A percentile compares a stretch with the other conserved stretches of the same genome.
Conservation (phyloP, 306 rosid species). For the Inga leiocalycina region DNA sequence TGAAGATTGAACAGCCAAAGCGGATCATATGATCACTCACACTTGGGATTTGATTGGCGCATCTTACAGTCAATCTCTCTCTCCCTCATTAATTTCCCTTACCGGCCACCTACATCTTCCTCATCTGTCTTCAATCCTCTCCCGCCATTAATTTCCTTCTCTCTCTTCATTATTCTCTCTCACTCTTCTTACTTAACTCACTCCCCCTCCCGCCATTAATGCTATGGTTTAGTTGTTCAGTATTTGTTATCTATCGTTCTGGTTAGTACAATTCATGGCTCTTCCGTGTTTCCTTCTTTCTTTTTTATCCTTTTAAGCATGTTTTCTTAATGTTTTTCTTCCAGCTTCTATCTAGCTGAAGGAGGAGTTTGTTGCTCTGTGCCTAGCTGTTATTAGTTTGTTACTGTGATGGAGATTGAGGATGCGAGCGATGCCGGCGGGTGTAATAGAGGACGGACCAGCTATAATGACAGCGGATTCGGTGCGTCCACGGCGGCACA, state of each 20-base stretch:
- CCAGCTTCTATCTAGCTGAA: not conserved
- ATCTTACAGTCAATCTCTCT: constrained; percentile 6
- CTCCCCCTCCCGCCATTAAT: constrained; percentile 14
- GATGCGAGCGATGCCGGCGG: constrained; percentile 5
- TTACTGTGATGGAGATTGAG: constrained; percentile 60
- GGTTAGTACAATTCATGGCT: not conserved
- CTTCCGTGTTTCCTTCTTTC: not conserved
- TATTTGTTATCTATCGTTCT: constrained; percentile 43
- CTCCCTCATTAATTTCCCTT: constrained; percentile 47
- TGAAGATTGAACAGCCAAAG: not conserved
- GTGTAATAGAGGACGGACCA: constrained; percentile 5
- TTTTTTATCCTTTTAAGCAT: not conserved
- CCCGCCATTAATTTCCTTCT: constrained; percentile 16
- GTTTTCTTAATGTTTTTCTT: not conserved
- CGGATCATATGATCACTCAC: not conserved
- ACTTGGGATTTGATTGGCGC: not conserved
- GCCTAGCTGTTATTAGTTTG: not conserved
- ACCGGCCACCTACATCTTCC: constrained; percentile 49
- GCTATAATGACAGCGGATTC: not conserved
- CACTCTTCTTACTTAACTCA: not conserved
- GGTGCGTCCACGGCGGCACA: not conserved
- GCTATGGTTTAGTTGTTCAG: constrained; percentile 57
- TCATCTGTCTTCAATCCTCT: constrained; percentile 22
- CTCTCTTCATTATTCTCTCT: constrained; percentile 45
- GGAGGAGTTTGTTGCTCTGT: not conserved